Evolutionary conservation across 1,139 yeast genomes (phyloP).

Genomic region (Kodamaea ohmeri): DNA sequence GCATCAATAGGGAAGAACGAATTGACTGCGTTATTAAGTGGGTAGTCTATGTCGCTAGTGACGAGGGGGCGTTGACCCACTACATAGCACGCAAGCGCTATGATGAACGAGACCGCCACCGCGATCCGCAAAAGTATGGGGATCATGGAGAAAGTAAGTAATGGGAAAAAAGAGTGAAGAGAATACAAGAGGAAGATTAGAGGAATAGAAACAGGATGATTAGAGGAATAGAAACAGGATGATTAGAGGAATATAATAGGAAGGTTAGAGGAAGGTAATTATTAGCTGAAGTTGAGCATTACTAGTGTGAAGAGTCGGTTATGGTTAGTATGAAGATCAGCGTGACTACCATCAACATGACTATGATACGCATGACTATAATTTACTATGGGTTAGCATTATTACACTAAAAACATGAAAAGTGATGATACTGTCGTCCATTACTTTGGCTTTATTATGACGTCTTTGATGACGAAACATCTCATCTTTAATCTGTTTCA

Average conservation of each 20-base stretch:
- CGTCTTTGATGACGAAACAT: no score
- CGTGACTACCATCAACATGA: no score
- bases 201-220: not conserved
- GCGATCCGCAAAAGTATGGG: slow-evolving; percentile 2
- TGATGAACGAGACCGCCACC: not conserved
- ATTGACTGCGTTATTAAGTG: slow-evolving; percentile 37
- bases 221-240: not conserved
- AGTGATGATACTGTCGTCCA: no score
- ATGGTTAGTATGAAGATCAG: no score
- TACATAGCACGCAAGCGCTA: not conserved
- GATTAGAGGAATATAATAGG: not conserved
- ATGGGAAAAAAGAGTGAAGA: not conserved
- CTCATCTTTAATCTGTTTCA: not conserved
- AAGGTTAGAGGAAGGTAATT: not conserved
- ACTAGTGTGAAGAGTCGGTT: no score
- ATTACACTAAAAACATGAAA: no score
- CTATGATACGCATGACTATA: no score
- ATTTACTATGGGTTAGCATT: no score
- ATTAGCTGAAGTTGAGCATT: no score
- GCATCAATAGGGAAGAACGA: slow-evolving; percentile 46
- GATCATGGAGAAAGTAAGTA: slow-evolving; percentile 1
- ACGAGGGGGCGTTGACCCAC: not conserved
- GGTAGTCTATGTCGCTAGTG: slow-evolving; percentile 32
- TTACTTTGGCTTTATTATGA: no score
- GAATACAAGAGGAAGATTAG: not conserved